These are phyloP conservation scores for Coprinopsis cinerea DNA, from an alignment of 768 basidiomycete genomes.

Conservation along the genomic window DNA sequence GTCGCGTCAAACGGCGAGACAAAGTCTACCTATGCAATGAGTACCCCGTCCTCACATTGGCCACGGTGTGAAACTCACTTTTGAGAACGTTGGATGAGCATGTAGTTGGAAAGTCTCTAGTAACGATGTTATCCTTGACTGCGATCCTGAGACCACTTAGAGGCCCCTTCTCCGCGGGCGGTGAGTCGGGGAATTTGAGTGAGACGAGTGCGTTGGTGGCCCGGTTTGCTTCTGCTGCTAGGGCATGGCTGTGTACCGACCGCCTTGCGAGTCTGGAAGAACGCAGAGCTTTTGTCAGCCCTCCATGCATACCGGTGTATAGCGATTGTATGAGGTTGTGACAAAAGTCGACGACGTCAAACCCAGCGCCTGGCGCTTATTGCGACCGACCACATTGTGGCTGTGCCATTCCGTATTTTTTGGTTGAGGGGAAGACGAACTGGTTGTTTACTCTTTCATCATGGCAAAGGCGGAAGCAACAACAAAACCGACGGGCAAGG, in stretches of 20 bases:
- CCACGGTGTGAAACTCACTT: slow-evolving; percentile 29
- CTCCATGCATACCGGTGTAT: slow-evolving; percentile 1
- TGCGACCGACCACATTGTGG: not conserved
- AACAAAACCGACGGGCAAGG: slow-evolving; percentile 14
- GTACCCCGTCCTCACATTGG: not conserved
- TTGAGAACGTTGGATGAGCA: slow-evolving; percentile 75
- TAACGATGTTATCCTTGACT: slow-evolving; percentile 87
- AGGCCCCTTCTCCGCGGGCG: slow-evolving; percentile 14
- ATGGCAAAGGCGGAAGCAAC: slow-evolving; percentile 7
- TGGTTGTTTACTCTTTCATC: not conserved
- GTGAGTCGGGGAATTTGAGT: slow-evolving; percentile 15
- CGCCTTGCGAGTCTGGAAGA: not conserved
- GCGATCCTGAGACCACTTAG: slow-evolving; percentile 50
- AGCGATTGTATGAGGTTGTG: not conserved
- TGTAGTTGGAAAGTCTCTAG: slow-evolving; percentile 53
- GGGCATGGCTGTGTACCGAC: slow-evolving; percentile 6
- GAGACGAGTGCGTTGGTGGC: slow-evolving; percentile 53
- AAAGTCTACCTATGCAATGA: slow-evolving; percentile 45
- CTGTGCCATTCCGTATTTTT: slow-evolving; percentile 3
- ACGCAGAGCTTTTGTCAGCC: not conserved
- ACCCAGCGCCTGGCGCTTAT: too few species aligned
- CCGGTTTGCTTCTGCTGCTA: slow-evolving; percentile 27
- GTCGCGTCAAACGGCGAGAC: slow-evolving; percentile 83
- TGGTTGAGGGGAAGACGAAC: not conserved
- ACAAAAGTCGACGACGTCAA: not conserved